Evolutionary conservation across 306 rosid genomes (phyloP), one percentile per base, ranked within the genome.

Genomic region (Trifolium dubium): DNA sequence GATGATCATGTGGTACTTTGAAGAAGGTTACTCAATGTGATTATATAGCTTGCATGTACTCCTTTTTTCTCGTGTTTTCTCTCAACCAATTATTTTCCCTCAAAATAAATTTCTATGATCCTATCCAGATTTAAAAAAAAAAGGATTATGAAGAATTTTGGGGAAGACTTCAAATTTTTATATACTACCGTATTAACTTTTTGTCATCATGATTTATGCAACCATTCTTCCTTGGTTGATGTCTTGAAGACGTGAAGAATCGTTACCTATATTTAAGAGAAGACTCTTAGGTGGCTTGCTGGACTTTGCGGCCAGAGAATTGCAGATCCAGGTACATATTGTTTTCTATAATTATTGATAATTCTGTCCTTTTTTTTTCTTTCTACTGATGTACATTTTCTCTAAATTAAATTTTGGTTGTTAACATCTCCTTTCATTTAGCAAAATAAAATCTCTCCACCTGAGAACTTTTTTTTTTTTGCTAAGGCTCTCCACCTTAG

Each of bases 201-300:
- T 70, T 77, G 5, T 41, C 19, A 37, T 78, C 62, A 29, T 68
- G n/a, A 69, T 72, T 80, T 71, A 34, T 58, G 19, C 67, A 43
- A 67, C 74, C 19, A 18, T 70, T 70, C 60, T 81, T 78, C 68
- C 76, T 62, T 77, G 74, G 78, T 67, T 77, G 43, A 66, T 83
- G 75, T 69, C 81, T 86, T 87, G 78, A 83, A 94, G 99, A 82
- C 95, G 97, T 1, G 97, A 94, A 84, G 96, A 94, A 82, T 87
- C 96, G 0, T 81, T 94, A 72, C 96, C 99, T 49, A 85, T 90
- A 77, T 92, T 92, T 83, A 94, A 94, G 82, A 92, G 99, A 86
- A 94, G 95, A 83, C 88, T 94, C 77, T 83, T 94, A 70, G 88
- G 96, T 78, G 87, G 88, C 37, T 81, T 94, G 93, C 76, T 94